Conservation (phyloP, 2,329 filamentous ascomycete genomes). For the Fusarium sterilihyphosum region DNA sequence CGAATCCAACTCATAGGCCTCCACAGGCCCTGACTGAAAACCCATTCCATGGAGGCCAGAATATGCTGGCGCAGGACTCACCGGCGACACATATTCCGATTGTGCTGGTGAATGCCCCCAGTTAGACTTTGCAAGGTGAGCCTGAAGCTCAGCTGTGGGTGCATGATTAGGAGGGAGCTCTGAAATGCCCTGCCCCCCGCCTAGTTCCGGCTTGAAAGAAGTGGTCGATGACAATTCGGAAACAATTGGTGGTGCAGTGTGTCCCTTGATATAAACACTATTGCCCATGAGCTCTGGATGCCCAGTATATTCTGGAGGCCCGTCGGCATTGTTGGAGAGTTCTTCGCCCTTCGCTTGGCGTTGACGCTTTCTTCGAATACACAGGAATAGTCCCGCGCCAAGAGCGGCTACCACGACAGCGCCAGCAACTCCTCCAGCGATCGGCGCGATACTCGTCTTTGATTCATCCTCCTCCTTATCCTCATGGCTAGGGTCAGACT, state of each 20-base stretch:
- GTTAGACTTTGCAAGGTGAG: slow-evolving; percentile 23
- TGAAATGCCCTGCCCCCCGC: slow-evolving; percentile 31
- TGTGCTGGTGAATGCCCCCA: slow-evolving; percentile 35
- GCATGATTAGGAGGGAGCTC: slow-evolving; percentile 41
- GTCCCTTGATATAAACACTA: slow-evolving; percentile 14
- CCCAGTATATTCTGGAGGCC: slow-evolving; percentile 40
- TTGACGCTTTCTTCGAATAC: slow-evolving; percentile 50
- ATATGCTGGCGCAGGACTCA: slow-evolving; percentile 23
- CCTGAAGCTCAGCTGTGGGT: slow-evolving; percentile 43
- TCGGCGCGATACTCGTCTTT: slow-evolving; percentile 45
- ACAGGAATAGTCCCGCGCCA: slow-evolving; percentile 47
- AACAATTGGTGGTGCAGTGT: slow-evolving; percentile 12
- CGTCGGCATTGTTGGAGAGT: slow-evolving; percentile 23
- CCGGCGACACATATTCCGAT: slow-evolving; percentile 15
- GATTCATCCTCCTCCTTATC: slow-evolving; percentile 9
- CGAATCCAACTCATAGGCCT: slow-evolving; percentile 47
- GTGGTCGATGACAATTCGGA: slow-evolving; percentile 37
- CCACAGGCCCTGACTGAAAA: slow-evolving; percentile 51
- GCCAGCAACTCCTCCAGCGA: slow-evolving; percentile 47
- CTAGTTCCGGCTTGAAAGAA: slow-evolving; percentile 38
- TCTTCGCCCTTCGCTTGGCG: slow-evolving; percentile 36
- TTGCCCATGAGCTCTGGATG: slow-evolving; percentile 48
- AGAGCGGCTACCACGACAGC: slow-evolving; percentile 41
- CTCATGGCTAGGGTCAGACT: background rate
- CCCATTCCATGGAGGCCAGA: slow-evolving; percentile 32